Percentiles rank a stretch among this genome's conserved stretches.
phyloP scores from a whole-genome alignment of 495 filamentous ascomycete genomes.

The Aspergillus nidulans region DNA sequence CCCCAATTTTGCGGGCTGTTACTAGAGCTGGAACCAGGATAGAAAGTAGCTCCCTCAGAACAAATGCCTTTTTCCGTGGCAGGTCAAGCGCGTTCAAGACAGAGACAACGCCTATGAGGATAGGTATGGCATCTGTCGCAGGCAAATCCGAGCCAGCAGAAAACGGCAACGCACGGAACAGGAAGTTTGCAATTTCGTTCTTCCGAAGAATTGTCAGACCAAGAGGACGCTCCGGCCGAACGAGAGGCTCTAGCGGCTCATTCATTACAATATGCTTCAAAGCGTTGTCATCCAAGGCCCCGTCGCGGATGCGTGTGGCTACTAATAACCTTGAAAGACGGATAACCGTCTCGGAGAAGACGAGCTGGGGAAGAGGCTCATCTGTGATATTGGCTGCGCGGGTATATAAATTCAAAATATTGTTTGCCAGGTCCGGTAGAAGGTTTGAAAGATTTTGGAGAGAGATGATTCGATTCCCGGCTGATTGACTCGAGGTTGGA shows the following conservation, averaged over 20 bases:
- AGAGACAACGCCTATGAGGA: constrained; percentile 82
- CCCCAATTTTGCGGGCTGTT: constrained; percentile 87
- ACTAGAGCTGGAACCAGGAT: constrained; percentile 78
- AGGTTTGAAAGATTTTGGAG: constrained; percentile 59
- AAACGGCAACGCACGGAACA: constrained; percentile 70
- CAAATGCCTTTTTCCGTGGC: constrained; percentile 79
- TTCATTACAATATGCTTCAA: constrained; percentile 64
- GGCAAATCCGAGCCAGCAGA: constrained; percentile 54
- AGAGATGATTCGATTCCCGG: constrained; percentile 51
- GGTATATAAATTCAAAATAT: constrained; percentile 77
- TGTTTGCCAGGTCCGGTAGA: constrained; percentile 72
- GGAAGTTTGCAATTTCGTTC: constrained; percentile 61
- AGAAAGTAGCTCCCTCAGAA: constrained; percentile 78
- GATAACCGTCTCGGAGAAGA: constrained; percentile 77
- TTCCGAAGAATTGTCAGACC: constrained; percentile 43
- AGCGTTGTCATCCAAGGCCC: constrained; percentile 61
- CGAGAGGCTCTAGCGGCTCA: constrained; percentile 37
- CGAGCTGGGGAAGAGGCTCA: constrained; percentile 74
- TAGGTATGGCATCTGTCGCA: constrained; percentile 65
- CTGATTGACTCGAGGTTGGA: constrained; percentile 29
- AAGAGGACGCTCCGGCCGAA: constrained; percentile 39
- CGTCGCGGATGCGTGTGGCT: constrained; percentile 63
- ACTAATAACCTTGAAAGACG: constrained; percentile 72
- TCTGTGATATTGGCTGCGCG: constrained; percentile 69
- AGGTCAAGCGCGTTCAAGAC: constrained; percentile 71